Conservation (phyloP, 495 filamentous ascomycete species). For the Aspergillus avenaceus region DNA sequence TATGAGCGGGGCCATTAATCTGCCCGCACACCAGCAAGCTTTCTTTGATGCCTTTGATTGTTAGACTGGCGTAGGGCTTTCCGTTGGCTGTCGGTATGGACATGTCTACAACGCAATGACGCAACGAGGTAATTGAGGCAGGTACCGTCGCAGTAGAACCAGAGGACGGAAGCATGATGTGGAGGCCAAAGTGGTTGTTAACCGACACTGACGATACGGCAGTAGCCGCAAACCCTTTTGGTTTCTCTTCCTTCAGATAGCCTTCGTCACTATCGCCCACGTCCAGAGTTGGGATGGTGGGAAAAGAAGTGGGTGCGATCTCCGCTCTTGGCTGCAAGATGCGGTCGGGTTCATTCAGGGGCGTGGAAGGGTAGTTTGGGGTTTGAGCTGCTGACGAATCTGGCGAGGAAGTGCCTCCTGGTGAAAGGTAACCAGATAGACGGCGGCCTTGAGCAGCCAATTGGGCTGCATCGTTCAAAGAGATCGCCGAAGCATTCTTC, state of each 20-base stretch:
- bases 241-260: conserved; percentile 15
- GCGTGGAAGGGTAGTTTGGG: conserved; percentile 48
- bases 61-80: conserved; percentile 68
- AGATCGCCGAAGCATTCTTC: conserved; percentile 54
- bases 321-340: conserved; percentile 31
- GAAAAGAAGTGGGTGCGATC: conserved; percentile 36
- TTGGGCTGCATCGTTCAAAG: conserved; percentile 51
- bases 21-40: conserved; percentile 73
- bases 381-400: conserved; percentile 50
- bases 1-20: conserved; percentile 73
- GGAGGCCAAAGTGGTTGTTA: conserved; percentile 55
- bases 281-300: conserved; percentile 6
- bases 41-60: conserved; percentile 61
- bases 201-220: conserved; percentile 57
- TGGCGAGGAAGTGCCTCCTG: conserved; percentile 39
- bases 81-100: conserved; percentile 58
- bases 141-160: conserved; percentile 63
- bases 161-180: conserved; percentile 65
- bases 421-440: conserved; percentile 39
- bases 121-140: conserved; percentile 67
- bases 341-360: conserved; percentile 43
- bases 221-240: conserved; percentile 21
- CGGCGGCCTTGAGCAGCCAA: conserved; percentile 45
- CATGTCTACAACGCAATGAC: conserved; percentile 75
- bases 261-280: conserved; percentile 15